Percentiles rank a stretch among this genome's conserved stretches.
These are phyloP conservation scores for Wickerhamomyces subpelliculosus DNA, from an alignment of 805 yeast genomes.

Conservation along the genomic window DNA sequence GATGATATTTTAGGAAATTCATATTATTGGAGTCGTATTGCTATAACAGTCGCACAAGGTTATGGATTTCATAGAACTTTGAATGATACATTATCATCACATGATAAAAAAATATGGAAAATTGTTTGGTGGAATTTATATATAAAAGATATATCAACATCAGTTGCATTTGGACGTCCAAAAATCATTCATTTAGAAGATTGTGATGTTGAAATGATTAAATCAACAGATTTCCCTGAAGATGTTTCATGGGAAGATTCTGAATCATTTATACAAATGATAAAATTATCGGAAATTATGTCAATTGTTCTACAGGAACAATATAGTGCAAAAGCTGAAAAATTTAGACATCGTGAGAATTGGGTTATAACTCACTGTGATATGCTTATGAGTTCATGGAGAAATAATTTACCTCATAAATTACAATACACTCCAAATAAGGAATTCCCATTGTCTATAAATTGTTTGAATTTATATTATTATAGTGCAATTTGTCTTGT, in stretches of 20 bases:
- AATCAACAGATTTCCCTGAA: slow-evolving; percentile 56
- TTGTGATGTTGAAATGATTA: slow-evolving; percentile 70
- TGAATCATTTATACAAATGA: slow-evolving; percentile 51
- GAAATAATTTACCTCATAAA: slow-evolving; percentile 55
- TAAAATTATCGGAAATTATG: slow-evolving; percentile 63
- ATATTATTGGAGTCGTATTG: slow-evolving; percentile 64
- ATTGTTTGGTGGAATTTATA: slow-evolving; percentile 76
- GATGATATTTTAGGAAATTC: slow-evolving; percentile 61
- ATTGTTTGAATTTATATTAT: slow-evolving; percentile 59
- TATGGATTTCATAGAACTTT: slow-evolving; percentile 66
- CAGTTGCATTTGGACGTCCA: slow-evolving; percentile 74
- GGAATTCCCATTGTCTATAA: slow-evolving; percentile 39
- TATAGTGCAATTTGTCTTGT: slow-evolving; percentile 66
- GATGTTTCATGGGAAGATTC: slow-evolving; percentile 44
- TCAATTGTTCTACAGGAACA: slow-evolving; percentile 65
- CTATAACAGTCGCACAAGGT: slow-evolving; percentile 65
- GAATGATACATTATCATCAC: slow-evolving; percentile 28
- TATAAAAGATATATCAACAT: slow-evolving; percentile 60
- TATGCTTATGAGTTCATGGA: slow-evolving; percentile 72
- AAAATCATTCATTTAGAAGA: slow-evolving; percentile 61
- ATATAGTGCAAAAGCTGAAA: slow-evolving; percentile 62
- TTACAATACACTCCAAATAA: slow-evolving; percentile 57
- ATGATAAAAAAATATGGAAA: slow-evolving; percentile 46
- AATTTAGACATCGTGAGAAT: slow-evolving; percentile 38
- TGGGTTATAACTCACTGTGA: slow-evolving; percentile 51